These are phyloP conservation scores for Blechomonas ayalai DNA, from an alignment of 208 protist species.

Conservation along the genomic window DNA sequence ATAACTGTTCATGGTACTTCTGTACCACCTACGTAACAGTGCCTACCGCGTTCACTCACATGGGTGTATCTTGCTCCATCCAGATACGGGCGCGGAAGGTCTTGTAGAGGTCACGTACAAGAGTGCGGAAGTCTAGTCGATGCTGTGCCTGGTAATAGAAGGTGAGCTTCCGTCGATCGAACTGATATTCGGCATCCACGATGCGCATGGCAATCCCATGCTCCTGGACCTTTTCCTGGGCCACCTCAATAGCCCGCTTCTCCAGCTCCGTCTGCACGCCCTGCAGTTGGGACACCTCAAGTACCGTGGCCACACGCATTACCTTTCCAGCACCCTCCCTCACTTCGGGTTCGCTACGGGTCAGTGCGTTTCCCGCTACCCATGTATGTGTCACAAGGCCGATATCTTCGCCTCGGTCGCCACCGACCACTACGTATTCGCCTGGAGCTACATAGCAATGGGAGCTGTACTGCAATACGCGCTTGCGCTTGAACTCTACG, in stretches of 20 bases:
- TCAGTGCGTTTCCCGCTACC: slow-evolving; percentile 8
- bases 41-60: neutral
- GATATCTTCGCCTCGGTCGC: slow-evolving; percentile 89
- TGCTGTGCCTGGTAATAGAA: slow-evolving; percentile 88
- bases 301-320: slow-evolving; percentile 59
- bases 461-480: slow-evolving; percentile 77
- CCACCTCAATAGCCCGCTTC: slow-evolving; percentile 72
- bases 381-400: slow-evolving; percentile 80
- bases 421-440: slow-evolving; percentile 87
- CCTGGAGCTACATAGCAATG: slow-evolving; percentile 66
- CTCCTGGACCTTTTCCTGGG: slow-evolving; percentile 81
- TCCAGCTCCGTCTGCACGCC: slow-evolving; percentile 86
- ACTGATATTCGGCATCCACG: slow-evolving; percentile 91
- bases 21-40: no score
- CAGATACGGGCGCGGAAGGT: slow-evolving; percentile 89
- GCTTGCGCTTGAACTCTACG: slow-evolving; percentile 87
- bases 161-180: slow-evolving; percentile 89
- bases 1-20: no score
- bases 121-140: slow-evolving; percentile 83
- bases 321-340: slow-evolving; percentile 67
- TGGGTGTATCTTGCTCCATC: slow-evolving; percentile 62
- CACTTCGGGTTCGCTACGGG: slow-evolving; percentile 22
- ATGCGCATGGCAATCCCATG: slow-evolving; percentile 82
- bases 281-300: slow-evolving; percentile 83
- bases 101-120: slow-evolving; percentile 87